Evolutionary conservation across 129 eudicot species (phyloP).

Genomic region (Lactuca saligna): DNA sequence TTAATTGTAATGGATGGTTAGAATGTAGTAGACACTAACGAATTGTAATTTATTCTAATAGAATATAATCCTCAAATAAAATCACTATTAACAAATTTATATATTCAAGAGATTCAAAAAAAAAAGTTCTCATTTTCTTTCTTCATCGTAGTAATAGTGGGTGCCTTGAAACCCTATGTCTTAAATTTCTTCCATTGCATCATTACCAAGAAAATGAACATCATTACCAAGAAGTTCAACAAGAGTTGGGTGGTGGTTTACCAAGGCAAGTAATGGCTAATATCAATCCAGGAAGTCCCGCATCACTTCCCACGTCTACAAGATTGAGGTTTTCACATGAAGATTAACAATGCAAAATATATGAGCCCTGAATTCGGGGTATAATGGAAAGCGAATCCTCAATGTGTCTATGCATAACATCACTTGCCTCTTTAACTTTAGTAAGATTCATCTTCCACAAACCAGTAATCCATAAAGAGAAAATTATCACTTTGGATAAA

Average conservation of each 20-base stretch:
- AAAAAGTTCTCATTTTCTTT: too few relatives aligned
- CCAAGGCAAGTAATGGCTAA: slow-evolving; percentile 92
- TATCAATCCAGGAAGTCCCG: slow-evolving; percentile 89
- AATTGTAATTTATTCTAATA: too few relatives aligned
- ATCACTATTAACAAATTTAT: too few relatives aligned
- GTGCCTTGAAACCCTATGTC: too few relatives aligned
- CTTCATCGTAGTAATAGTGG: too few relatives aligned
- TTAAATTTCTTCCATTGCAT: too few relatives aligned
- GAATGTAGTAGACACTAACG: too few relatives aligned
- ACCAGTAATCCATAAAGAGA: slow-evolving; percentile 5
- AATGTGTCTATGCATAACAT: slow-evolving; percentile 87
- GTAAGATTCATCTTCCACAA: slow-evolving; percentile 92
- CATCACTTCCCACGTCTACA: slow-evolving; percentile 93
- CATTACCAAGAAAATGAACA: too few relatives aligned
- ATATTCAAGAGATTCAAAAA: too few relatives aligned
- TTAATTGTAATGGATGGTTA: too few relatives aligned
- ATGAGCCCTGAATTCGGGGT: slow-evolving; percentile 54
- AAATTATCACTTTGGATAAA: background rate
- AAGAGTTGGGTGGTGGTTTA: slow-evolving; percentile 21
- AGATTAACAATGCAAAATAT: slow-evolving; percentile 42
- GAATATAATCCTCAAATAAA: too few relatives aligned
- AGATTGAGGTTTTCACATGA: slow-evolving; percentile 48
- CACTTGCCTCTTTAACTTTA: slow-evolving; percentile 66
- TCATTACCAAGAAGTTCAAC: background rate
- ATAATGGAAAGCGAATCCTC: slow-evolving; percentile 82